Evolutionary conservation across 139 green algal species (phyloP), one percentile per base, ranked within the genome.

Genomic region (Picochlorum costavermella): DNA sequence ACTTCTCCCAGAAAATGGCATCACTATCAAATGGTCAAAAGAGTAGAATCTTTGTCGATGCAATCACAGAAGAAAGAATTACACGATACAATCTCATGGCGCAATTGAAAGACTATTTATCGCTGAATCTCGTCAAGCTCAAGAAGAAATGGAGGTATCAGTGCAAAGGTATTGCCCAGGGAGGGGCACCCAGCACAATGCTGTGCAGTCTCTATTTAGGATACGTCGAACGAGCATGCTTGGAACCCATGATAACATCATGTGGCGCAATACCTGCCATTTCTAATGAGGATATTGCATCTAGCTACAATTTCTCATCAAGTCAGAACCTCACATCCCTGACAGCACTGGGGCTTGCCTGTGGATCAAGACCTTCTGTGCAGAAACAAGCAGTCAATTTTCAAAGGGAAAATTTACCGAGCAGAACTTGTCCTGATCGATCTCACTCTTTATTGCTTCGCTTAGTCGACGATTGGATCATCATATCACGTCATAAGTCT

Each of bases 121-220:
- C 48, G 1, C 56, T 60, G 26, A 92, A 90, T 72, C 28, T 96
- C 29, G 69, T 97, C 28, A 48, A 68, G 9, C 60, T 91, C 1
- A 78, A 87, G 1, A 51, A 68, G 16, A 33, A 60, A 16, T 96
- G 83, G 75, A 88, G 85, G 59, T 45, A 56, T 28, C 90, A 97
- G 71, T 51, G 11, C 1, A 60, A 55, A 1, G 86, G 86, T 63
- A 90, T 92, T 40, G 64, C 88, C 12, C 88, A 97, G 79, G 91
- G 91, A 59, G 84, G 76, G 20, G 79, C 90, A 28, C 78, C 91
- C 2, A 92, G 82, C 25, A 82, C 81, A 9, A 75, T 97, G 49
- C 81, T 97, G 28, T 96, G 91, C 78, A 83, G 70, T 65, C 61
- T 96, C 23, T 97, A 93, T 82, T 86, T 96, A 44, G 91, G 75